Percentiles rank a stretch among this genome's conserved stretches.
Evolutionary conservation across 2,329 filamentous ascomycete genomes (phyloP).

Genomic region (Nothomitra cinnamomea): DNA sequence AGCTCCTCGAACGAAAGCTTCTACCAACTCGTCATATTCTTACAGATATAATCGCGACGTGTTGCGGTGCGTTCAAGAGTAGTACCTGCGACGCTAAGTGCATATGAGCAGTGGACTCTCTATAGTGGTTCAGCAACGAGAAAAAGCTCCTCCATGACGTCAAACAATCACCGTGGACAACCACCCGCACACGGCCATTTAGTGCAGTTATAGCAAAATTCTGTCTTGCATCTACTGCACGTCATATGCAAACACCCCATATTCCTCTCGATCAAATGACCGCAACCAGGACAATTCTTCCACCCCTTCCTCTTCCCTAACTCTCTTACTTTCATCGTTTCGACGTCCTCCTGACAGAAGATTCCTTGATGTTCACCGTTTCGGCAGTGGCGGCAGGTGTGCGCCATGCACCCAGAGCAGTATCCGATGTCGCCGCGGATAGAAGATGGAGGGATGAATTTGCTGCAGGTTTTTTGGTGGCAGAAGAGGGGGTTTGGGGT

Average conservation of each 20-base stretch:
- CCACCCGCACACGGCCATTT: neutral
- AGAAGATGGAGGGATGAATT: conserved; percentile 14
- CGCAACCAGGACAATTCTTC: conserved; percentile 15
- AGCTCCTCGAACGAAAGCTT: too few relatives aligned
- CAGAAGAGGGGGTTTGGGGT: conserved; percentile 17
- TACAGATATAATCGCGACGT: too few relatives aligned
- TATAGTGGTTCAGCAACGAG: too few relatives aligned
- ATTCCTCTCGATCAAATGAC: conserved; percentile 14
- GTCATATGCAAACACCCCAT: conserved; percentile 18
- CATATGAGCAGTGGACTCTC: too few relatives aligned
- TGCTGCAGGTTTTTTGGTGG: conserved; percentile 10
- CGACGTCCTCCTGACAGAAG: conserved; percentile 11
- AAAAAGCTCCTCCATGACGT: too few relatives aligned
- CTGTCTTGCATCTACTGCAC: conserved; percentile 12
- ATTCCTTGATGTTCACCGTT: neutral
- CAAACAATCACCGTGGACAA: neutral
- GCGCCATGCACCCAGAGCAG: conserved; percentile 11
- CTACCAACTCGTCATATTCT: too few relatives aligned
- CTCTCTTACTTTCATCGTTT: conserved; percentile 16
- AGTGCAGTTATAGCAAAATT: conserved; percentile 16
- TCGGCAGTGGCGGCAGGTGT: conserved; percentile 11
- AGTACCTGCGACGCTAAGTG: too few relatives aligned
- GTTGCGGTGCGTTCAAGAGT: too few relatives aligned
- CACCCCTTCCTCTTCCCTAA: conserved; percentile 15
- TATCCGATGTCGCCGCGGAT: conserved; percentile 13